Base-by-base conservation (phyloP, 1,284 basidiomycete species). In the Cutaneotrichosporon cavernicola region DNA sequence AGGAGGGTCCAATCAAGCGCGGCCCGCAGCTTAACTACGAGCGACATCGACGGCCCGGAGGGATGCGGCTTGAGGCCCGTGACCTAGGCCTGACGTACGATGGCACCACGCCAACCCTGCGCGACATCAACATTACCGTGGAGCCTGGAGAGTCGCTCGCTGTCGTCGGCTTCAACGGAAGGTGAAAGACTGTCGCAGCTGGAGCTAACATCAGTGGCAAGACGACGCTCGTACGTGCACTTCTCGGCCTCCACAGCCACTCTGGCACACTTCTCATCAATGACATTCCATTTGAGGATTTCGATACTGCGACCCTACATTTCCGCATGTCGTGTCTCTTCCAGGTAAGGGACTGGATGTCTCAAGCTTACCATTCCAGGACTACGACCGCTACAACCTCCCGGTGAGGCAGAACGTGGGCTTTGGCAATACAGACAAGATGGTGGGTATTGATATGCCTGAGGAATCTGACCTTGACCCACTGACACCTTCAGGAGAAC, bases 381-480 rank as follows among this genome's bases (percentile, higher is more conserved):
- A 87, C 53, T 92, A 91, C 77, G 87, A 87, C 36, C 88, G 88
- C 75, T 91, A 89, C 76, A 87, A 86, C 72, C 84, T 88, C 13
- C 86, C 88, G 0, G 83, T 90, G 21, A 83, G 86, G 66, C 88
- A 90, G 71, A 92, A 92, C 71, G 87, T 91, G 30, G 91, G 90
- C 18, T 80, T 92, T 4, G 91, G 91, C 26, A 85, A 84, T 72
- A 83, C 90, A 30, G 57, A 65, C 30, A 58, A 65, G 34, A 72
- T 81, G 43, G 43, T 46, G 18, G 4, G 43, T 46, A 18, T 18
- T 7, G 43, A 46, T 5, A 18, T 9, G 43, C 43, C 18, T n/a
- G 16, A 8, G 43, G 18, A 5, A 8, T 18, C 0, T 46, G 43
- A n/a, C 18, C 18, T 46, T 18, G 1, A n/a, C 43, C 11, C 18